Base-by-base conservation (phyloP, 1,284 basidiomycete genomes). In the Ceratobasidium sp. region DNA sequence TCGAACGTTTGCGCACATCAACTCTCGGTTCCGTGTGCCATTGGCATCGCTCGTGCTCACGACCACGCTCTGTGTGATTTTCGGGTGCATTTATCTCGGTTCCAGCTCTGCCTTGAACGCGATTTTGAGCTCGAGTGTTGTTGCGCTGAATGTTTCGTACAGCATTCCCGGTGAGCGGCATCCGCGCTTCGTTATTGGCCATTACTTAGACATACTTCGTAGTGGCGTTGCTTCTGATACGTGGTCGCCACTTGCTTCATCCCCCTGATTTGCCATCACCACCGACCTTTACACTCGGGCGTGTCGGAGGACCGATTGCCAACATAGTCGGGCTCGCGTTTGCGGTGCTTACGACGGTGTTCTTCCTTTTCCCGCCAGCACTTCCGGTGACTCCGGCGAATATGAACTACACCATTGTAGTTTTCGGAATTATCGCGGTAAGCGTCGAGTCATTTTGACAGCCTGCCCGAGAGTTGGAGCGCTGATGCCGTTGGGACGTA, bases 11-110 rank as follows among this genome's bases (percentile, higher is more conserved):
- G 79, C 86, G 1, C 80, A 79, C 36, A 82, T 89, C 75, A 84
- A 86, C 76, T 73, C 73, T 43, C 80, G 62, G 60, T 72, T 80
- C 52, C 84, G 84, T 71, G 84, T 89, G 1, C 87, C 87, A 0
- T 79, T 87, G 48, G 86, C 87, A 61, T 86, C 89, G 0, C 85
- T 91, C 69, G 77, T 89, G 1, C 80, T 92, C 14, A 86, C 86
- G 18, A 87, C 86, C 0, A 71, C 76, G 3, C 83, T 89, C 72
- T 78, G 79, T 69, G 74, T 80, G 67, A 76, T 81, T 59, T 81
- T 81, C 53, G 80, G 80, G 81, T 87, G 76, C 77, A 87, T 73
- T 81, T 89, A 78, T 83, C 87, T 78, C 82, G 89, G 74, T 78
- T 89, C 73, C 79, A 86, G 77, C 81, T 84, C 79, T 79, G 83